Percentiles rank a stretch among this genome's conserved stretches.
phyloP scores from a whole-genome alignment of 2,329 filamentous ascomycete genomes.

The Niveomyces coronatus region DNA sequence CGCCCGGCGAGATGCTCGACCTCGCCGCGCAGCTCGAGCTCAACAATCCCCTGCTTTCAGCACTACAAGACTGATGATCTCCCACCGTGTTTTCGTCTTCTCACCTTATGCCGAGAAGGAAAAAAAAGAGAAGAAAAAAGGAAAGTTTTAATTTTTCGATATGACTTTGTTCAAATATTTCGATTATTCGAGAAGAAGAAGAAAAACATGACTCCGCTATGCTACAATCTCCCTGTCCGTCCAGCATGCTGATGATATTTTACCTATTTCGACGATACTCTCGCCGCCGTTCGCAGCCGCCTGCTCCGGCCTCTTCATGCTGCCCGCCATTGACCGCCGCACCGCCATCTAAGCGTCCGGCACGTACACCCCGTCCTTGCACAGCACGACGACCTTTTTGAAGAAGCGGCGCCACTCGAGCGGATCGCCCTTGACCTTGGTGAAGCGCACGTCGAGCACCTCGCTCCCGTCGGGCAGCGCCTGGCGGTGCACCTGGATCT shows the following conservation, averaged over 20 bases:
- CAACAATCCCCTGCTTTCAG: slow-evolving; percentile 7
- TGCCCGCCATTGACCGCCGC: slow-evolving; percentile 4
- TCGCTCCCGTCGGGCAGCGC: slow-evolving; percentile 45
- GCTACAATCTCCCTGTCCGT: slow-evolving; percentile 6
- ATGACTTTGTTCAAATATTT: not conserved
- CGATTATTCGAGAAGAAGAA: slow-evolving; percentile 1
- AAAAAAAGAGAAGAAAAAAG: too few species aligned
- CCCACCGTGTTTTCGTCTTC: too few species aligned
- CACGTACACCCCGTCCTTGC: slow-evolving; percentile 70
- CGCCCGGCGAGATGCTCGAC: slow-evolving; percentile 21
- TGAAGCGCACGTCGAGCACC: slow-evolving; percentile 76
- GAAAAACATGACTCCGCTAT: slow-evolving; percentile 2
- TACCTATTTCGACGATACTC: not conserved
- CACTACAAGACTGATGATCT: slow-evolving; percentile 4
- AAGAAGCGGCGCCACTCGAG: slow-evolving; percentile 95
- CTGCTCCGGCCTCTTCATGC: not conserved
- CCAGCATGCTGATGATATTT: slow-evolving; percentile 7
- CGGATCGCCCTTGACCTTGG: slow-evolving; percentile 92
- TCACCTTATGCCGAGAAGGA: too few species aligned
- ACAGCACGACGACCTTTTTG: slow-evolving; percentile 84
- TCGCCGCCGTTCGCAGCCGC: not conserved
- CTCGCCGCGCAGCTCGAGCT: slow-evolving; percentile 21
- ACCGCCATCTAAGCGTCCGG: slow-evolving; percentile 27
- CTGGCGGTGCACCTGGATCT: slow-evolving; percentile 62
- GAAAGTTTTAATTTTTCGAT: not conserved